phyloP scores from a whole-genome alignment of 495 filamentous ascomycete species.

The Parmelia sp. region DNA sequence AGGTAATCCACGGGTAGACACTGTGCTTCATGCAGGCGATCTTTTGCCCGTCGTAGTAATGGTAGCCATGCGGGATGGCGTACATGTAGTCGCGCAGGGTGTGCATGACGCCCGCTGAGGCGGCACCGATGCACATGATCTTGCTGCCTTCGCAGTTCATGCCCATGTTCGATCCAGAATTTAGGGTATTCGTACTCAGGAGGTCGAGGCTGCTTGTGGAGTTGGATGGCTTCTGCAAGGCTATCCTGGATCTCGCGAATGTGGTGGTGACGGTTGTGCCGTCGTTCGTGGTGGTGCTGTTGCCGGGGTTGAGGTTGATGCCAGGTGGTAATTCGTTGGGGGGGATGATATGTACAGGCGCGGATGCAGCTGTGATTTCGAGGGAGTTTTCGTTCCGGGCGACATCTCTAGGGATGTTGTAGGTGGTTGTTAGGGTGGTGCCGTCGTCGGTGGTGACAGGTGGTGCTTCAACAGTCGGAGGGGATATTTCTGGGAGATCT shows the following conservation, averaged over 20 bases:
- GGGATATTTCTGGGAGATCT: background rate
- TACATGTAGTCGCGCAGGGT: slow-evolving; percentile 10
- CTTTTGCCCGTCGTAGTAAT: background rate
- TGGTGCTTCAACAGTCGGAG: too few relatives aligned
- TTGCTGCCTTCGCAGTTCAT: background rate
- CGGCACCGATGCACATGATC: background rate
- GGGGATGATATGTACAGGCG: background rate
- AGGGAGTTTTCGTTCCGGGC: background rate
- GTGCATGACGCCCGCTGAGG: background rate
- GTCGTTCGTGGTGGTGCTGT: background rate
- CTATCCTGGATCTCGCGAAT: background rate
- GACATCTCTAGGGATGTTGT: background rate
- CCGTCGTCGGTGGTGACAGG: background rate
- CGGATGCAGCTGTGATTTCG: background rate
- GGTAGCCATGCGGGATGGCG: background rate
- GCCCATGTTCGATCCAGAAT: background rate
- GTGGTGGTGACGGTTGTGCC: background rate
- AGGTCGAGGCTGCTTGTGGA: background rate
- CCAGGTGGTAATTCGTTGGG: background rate
- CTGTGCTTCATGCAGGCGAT: slow-evolving; percentile 8
- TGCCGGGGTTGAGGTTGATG: background rate
- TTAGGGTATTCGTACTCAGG: background rate
- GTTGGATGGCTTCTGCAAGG: background rate
- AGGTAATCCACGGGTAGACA: background rate
- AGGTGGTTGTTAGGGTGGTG: background rate